phyloP scores from a whole-genome alignment of 2,329 filamentous ascomycete genomes.

The Sporothrix mexicana region DNA sequence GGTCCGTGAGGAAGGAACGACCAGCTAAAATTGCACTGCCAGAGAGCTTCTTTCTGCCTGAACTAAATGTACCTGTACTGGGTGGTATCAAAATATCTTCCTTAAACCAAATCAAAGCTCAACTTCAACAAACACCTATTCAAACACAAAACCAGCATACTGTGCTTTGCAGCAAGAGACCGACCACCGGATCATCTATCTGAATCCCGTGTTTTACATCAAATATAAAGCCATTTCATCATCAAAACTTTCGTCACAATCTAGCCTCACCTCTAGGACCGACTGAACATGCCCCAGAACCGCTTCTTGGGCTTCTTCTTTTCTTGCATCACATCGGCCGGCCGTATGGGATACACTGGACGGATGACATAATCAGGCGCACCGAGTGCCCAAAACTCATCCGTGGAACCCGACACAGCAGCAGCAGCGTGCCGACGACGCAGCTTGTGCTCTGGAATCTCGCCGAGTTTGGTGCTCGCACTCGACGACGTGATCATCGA shows the following conservation, averaged over 20 bases:
- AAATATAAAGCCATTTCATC: not conserved
- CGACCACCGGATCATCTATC: not conserved
- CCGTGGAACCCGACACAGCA: not conserved
- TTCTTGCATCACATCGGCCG: slow-evolving; percentile 40
- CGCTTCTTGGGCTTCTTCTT: slow-evolving; percentile 36
- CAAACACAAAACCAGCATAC: not conserved
- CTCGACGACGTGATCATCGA: slow-evolving; percentile 44
- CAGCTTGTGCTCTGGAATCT: slow-evolving; percentile 45
- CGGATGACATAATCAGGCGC: slow-evolving; percentile 42
- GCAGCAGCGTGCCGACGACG: slow-evolving; percentile 20
- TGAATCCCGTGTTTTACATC: not conserved
- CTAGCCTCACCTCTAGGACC: not conserved
- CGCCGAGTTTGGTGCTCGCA: slow-evolving; percentile 47
- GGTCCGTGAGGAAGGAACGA: not conserved
- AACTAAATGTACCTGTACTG: not conserved
- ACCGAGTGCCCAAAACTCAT: slow-evolving; percentile 21
- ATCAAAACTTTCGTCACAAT: not conserved
- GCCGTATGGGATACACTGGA: slow-evolving; percentile 45
- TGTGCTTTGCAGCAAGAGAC: not conserved
- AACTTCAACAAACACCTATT: not conserved
- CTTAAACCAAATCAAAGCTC: not conserved
- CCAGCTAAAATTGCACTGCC: not conserved
- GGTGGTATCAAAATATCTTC: not conserved
- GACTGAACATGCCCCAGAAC: slow-evolving; percentile 43
- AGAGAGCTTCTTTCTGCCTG: not conserved